Evolutionary conservation across 2,329 filamentous ascomycete species (phyloP).

Genomic region (Alternaria arbusti): DNA sequence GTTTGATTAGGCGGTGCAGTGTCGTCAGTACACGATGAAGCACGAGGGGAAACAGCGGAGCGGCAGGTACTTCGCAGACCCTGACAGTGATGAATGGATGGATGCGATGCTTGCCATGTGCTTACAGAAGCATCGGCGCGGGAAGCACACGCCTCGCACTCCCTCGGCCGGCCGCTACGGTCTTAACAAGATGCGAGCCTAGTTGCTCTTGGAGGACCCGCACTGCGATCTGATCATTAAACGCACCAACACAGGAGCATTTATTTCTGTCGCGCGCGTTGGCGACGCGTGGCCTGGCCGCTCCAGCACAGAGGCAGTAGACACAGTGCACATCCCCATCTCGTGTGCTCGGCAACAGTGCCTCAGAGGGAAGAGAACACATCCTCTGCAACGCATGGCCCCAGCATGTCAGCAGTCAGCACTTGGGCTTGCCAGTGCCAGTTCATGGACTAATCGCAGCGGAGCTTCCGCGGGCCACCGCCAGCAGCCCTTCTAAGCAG

Average conservation of each 20-base stretch:
- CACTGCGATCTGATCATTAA: constrained; percentile 7
- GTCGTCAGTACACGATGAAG: constrained; percentile 6
- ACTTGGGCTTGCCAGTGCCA: background rate
- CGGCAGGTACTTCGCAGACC: constrained; percentile 3
- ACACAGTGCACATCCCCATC: background rate
- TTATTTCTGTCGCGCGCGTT: constrained; percentile 4
- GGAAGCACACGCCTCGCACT: constrained; percentile 15
- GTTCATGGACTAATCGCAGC: background rate
- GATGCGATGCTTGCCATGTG: constrained; percentile 5
- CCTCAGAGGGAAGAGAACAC: background rate
- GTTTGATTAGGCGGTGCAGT: constrained; percentile 11
- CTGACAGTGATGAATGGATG: background rate
- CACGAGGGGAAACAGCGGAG: constrained; percentile 7
- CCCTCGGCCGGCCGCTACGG: constrained; percentile 16
- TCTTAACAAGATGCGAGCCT: constrained; percentile 9
- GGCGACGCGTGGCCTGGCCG: constrained; percentile 10
- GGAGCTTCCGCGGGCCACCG: constrained; percentile 1
- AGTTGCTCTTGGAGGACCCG: constrained; percentile 3
- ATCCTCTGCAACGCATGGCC: background rate
- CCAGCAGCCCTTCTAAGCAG: constrained; percentile 20
- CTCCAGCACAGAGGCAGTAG: background rate
- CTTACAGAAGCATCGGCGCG: constrained; percentile 14
- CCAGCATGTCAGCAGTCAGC: background rate
- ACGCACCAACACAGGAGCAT: background rate
- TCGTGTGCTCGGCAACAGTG: background rate